These are phyloP conservation scores for Papiliotrema flavescens DNA, from an alignment of 1,284 basidiomycete species.

Conservation along the genomic window DNA sequence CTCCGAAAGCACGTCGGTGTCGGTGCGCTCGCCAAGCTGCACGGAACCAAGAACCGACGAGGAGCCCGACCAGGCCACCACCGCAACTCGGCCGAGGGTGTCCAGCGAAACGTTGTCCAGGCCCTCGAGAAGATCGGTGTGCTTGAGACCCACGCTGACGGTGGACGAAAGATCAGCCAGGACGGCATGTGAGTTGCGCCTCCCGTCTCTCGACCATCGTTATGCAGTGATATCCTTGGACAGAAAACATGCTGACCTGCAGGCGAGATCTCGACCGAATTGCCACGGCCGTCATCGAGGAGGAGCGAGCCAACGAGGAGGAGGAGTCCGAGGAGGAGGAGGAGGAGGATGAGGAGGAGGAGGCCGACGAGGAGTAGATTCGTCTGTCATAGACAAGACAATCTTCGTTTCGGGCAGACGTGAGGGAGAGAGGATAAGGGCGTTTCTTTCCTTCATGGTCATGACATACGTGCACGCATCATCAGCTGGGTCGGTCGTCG, in stretches of 20 bases:
- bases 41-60: constrained; percentile 92
- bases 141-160: constrained; percentile 88
- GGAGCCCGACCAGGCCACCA: constrained; percentile 96
- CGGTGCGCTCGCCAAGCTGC: constrained; percentile 92
- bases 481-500: too few relatives aligned
- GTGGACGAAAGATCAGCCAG: constrained; percentile 92
- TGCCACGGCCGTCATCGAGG: constrained; percentile 92
- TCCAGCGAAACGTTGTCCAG: constrained; percentile 91
- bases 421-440: too few relatives aligned
- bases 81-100: constrained; percentile 76
- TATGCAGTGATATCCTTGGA: neutral
- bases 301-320: constrained; percentile 74
- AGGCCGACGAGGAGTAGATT: constrained; percentile 49
- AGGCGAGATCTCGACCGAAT: constrained; percentile 96
- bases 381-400: neutral
- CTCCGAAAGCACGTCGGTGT: constrained; percentile 98
- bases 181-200: constrained; percentile 66
- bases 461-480: constrained; percentile 1
- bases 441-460: neutral
- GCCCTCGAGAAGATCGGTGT: constrained; percentile 98
- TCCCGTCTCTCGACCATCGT: neutral
- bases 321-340: constrained; percentile 85
- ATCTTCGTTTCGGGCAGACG: too few relatives aligned
- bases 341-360: constrained; percentile 60
- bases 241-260: constrained; percentile 1